These are phyloP conservation scores for Patellifolia procumbens DNA, from an alignment of 179 eudicot genomes.

Conservation along the genomic window DNA sequence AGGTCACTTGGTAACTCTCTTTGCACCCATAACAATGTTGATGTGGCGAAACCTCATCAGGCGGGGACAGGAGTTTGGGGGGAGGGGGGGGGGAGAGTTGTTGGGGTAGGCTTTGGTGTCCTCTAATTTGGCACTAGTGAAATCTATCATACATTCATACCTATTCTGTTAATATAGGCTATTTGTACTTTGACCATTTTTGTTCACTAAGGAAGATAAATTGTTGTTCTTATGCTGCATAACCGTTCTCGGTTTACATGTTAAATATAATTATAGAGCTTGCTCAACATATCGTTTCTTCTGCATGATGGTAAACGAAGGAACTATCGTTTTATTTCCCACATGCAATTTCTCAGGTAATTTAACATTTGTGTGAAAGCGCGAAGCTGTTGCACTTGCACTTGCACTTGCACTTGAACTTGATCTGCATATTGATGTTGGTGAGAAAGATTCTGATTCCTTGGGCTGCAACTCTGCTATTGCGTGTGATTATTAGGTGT, in stretches of 20 bases:
- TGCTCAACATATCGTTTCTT: neutral
- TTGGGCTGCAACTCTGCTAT: neutral
- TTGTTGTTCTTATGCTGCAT: neutral
- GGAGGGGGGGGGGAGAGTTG: too few relatives aligned
- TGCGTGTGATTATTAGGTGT: conserved; percentile 2
- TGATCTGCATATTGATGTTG: conserved; percentile 1
- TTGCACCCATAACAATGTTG: too few relatives aligned
- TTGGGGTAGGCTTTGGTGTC: too few relatives aligned
- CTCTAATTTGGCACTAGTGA: too few relatives aligned
- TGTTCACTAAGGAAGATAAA: neutral
- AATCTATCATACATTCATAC: too few relatives aligned
- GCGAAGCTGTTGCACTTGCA: conserved; percentile 6
- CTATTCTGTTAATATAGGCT: too few relatives aligned
- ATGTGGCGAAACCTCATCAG: too few relatives aligned
- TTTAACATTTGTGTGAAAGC: neutral
- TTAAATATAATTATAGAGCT: neutral
- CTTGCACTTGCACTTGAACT: too few relatives aligned
- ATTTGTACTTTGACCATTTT: neutral
- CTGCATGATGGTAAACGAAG: too few relatives aligned
- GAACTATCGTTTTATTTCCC: too few relatives aligned
- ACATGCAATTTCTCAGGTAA: conserved; percentile 9
- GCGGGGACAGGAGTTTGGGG: too few relatives aligned
- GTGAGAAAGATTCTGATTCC: conserved; percentile 8
- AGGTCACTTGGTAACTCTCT: too few relatives aligned
- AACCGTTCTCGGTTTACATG: neutral